These are phyloP conservation scores for Penicillium diatomitis DNA, from an alignment of 495 filamentous ascomycete species.

Conservation along the genomic window DNA sequence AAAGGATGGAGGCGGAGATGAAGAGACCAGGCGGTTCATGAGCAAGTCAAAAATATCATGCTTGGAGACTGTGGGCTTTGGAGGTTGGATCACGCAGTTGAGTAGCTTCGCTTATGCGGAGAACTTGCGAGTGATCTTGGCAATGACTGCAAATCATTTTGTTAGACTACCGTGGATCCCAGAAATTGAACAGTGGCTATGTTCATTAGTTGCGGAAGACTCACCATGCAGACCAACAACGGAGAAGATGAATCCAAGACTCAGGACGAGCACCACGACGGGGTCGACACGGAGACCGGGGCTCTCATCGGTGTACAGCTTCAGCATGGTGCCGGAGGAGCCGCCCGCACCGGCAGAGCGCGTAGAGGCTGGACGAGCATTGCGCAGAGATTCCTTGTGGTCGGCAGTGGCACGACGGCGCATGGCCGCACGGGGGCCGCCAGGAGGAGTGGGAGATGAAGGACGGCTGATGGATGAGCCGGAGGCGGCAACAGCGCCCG, in stretches of 20 bases:
- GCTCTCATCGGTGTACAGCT: conserved; percentile 98
- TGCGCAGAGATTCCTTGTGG: conserved; percentile 88
- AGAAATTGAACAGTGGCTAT: too few relatives aligned
- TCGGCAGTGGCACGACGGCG: conserved; percentile 89
- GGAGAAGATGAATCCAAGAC: conserved; percentile 94
- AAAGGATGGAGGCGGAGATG: background rate
- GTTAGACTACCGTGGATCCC: background rate
- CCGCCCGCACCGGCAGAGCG: conserved; percentile 90
- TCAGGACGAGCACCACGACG: conserved; percentile 89
- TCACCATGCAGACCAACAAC: conserved; percentile 94
- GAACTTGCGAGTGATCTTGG: conserved; percentile 91
- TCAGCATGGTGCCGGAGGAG: conserved; percentile 95
- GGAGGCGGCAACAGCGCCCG: conserved; percentile 51
- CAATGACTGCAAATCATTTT: conserved; percentile 61
- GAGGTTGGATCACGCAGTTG: background rate
- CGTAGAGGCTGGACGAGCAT: conserved; percentile 81
- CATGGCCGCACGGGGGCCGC: conserved; percentile 89
- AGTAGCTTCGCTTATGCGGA: conserved; percentile 38
- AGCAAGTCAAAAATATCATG: too few relatives aligned
- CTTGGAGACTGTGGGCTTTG: background rate
- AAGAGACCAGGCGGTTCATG: too few relatives aligned
- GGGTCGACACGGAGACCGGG: conserved; percentile 95
- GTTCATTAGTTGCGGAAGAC: background rate
- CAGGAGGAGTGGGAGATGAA: conserved; percentile 82
- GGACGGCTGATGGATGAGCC: conserved; percentile 63